Conservation (phyloP, 164 flowering plant species). For the Vitis labrusca region DNA sequence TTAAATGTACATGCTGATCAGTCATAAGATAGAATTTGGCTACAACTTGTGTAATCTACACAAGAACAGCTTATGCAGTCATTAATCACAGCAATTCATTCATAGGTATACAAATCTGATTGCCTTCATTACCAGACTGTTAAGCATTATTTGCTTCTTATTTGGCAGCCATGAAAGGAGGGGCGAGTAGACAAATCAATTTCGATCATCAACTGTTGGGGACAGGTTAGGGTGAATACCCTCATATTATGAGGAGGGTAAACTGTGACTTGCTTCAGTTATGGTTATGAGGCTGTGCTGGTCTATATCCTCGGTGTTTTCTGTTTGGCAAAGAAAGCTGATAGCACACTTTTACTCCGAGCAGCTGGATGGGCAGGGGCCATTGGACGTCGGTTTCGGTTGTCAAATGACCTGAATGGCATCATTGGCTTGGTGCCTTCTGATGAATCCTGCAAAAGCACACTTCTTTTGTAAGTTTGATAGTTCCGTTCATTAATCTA, state of each 20-base stretch:
- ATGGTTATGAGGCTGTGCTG: constrained; percentile 27
- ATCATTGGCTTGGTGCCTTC: constrained; percentile 50
- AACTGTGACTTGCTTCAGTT: neutral
- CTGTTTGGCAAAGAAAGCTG: constrained; percentile 69
- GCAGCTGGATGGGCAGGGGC: constrained; percentile 40
- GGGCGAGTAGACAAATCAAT: neutral
- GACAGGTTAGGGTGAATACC: neutral
- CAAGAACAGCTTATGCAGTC: neutral
- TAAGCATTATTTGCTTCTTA: constrained; percentile 14
- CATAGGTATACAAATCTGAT: neutral
- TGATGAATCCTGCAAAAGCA: constrained; percentile 46
- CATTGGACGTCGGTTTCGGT: constrained; percentile 33
- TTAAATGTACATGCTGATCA: constrained; percentile 4
- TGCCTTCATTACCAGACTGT: constrained; percentile 5
- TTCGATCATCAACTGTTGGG: neutral
- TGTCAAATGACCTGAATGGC: constrained; percentile 59
- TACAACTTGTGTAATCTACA: neutral
- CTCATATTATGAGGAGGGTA: neutral
- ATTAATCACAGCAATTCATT: neutral
- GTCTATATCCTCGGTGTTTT: constrained; percentile 51
- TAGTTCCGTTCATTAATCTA: neutral
- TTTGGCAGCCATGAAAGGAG: constrained; percentile 8
- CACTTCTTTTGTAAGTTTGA: neutral
- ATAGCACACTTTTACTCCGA: constrained; percentile 82
- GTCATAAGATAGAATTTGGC: neutral